Base-by-base conservation (phyloP, 2,329 filamentous ascomycete genomes). In the Apiospora rasikravindrae region DNA sequence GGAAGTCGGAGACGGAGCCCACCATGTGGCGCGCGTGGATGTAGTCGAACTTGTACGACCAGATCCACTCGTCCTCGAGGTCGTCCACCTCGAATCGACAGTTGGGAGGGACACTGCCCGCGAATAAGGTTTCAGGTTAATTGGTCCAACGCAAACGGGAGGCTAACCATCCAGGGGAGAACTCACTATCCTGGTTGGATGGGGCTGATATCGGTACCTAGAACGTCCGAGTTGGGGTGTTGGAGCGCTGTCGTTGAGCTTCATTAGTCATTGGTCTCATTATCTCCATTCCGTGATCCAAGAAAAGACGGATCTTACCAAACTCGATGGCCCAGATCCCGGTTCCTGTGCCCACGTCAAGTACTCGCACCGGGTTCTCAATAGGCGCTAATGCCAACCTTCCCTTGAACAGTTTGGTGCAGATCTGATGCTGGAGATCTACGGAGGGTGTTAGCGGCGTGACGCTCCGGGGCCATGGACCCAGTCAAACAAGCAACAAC, bases 271-370 rank as follows among this genome's bases (percentile, higher is more conserved):
- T 14, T 26, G 22, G 49, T 0, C n/a, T 8, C 6, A 24, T 61
- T 16, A 24, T 4, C 14, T 26, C 7, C 7, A 22, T 47, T 10
- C 13, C 4, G 67, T 24, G 7, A 24, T 22, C 33, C 2, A 2
- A 26, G 10, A 44, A 16, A 1, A 47, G 2, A 49, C 19, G n/a
- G 6, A 53, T 53, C 69, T 67, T 29, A 70, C 73, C 74, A 57
- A 76, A 78, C 40, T 79, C 77, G 37, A 77, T 76, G 76, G 78
- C 1, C 68, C 68, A 69, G 19, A 69, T 53, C 5, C 68, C 68
- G 8, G 68, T 69, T 16, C 68, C 68, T 4, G 78, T 80, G 47
- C 78, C 78, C 22, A 79, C 45, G 67, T 80, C 78, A 26, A 80
- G 72, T 33, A 80, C 77, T 19, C 73, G 67, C 26, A 72, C 61